Conservation (phyloP, 345 rosid species). For the Xanthoceras sorbifolium region DNA sequence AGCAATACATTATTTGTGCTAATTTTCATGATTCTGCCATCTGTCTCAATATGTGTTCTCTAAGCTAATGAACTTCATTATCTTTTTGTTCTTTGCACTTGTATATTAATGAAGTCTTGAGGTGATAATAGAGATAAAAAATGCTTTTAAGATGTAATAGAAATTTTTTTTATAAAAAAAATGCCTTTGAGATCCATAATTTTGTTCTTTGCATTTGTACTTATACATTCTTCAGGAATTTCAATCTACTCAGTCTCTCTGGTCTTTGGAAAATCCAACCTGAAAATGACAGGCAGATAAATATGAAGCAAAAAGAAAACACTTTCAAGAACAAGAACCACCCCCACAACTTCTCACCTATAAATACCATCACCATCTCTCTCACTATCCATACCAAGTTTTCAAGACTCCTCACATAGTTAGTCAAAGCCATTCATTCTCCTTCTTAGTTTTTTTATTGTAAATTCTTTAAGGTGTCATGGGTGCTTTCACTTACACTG, state of each 20-base stretch:
- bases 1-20: not conserved
- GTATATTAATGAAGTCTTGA: not conserved
- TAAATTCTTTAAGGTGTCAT: conserved; percentile 3
- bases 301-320: not conserved
- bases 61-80: not conserved
- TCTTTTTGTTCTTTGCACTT: not conserved
- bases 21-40: not conserved
- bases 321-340: not conserved
- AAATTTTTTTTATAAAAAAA: not conserved
- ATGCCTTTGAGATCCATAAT: not conserved
- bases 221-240: not conserved
- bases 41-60: not conserved
- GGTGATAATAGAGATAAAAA: not conserved
- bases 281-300: conserved; percentile 2
- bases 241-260: not conserved
- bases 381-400: not conserved
- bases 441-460: not conserved
- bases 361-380: conserved; percentile 6
- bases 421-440: not conserved
- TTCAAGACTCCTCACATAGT: not conserved
- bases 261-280: conserved; percentile 22
- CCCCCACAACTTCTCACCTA: conserved; percentile 7
- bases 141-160: not conserved
- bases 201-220: conserved; percentile 22
- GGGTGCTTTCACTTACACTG: conserved; percentile 23